Conservation (phyloP, 495 filamentous ascomycete genomes). For the Evernia prunastri region DNA sequence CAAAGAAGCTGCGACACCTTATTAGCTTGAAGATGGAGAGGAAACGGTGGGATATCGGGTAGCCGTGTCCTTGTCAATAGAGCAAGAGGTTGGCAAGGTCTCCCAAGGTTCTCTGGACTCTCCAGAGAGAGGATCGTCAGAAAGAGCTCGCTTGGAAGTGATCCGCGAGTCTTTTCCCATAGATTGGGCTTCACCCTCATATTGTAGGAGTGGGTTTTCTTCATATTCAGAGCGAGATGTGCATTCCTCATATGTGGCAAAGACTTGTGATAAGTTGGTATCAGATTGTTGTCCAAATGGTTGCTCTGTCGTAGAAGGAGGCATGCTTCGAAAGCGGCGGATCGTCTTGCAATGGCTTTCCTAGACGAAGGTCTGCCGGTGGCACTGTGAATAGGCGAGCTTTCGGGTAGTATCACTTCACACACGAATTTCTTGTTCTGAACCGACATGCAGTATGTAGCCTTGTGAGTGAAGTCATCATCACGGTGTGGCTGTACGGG, state of each 20-base stretch:
- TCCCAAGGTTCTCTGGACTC: constrained; percentile 50
- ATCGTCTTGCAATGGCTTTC: constrained; percentile 78
- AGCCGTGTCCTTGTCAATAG: constrained; percentile 63
- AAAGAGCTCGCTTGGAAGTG: constrained; percentile 52
- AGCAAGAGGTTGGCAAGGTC: constrained; percentile 57
- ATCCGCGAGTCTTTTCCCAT: constrained; percentile 55
- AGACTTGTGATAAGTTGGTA: constrained; percentile 64
- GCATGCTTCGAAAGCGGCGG: constrained; percentile 85
- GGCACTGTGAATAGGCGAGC: constrained; percentile 61
- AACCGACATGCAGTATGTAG: constrained; percentile 56
- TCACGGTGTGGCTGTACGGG: constrained; percentile 50
- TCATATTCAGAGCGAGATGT: constrained; percentile 71
- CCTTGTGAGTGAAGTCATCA: constrained; percentile 42
- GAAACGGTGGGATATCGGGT: constrained; percentile 59
- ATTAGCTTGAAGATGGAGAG: constrained; percentile 60
- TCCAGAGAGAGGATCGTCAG: constrained; percentile 57
- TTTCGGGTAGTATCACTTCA: constrained; percentile 75
- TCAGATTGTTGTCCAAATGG: constrained; percentile 65
- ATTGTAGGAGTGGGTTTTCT: constrained; percentile 63
- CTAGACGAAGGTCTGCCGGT: constrained; percentile 53
- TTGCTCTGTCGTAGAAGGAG: constrained; percentile 57
- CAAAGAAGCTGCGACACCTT: constrained; percentile 52
- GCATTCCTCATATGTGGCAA: constrained; percentile 87
- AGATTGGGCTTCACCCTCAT: constrained; percentile 74
- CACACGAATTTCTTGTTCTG: constrained; percentile 61